Conservation (phyloP, 2,329 filamentous ascomycete genomes). For the Fusarium transvaalense region DNA sequence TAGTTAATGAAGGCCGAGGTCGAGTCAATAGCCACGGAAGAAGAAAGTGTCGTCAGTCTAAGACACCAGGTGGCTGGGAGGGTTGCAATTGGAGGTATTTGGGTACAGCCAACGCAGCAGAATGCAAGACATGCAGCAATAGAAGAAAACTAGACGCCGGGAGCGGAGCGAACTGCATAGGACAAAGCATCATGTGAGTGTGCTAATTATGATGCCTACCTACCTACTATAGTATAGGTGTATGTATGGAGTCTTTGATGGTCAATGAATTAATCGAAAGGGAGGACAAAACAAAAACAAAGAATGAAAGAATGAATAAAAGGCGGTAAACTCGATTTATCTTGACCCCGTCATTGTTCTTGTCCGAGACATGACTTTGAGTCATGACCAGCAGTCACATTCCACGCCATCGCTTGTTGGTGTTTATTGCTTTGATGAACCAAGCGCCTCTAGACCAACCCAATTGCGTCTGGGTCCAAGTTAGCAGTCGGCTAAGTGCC, state of each 20-base stretch:
- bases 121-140: slow-evolving; percentile 42
- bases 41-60: slow-evolving; percentile 39
- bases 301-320: slow-evolving; percentile 4
- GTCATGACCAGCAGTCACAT: slow-evolving; percentile 48
- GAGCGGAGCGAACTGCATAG: slow-evolving; percentile 39
- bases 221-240: background rate
- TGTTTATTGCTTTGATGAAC: slow-evolving; percentile 39
- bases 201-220: background rate
- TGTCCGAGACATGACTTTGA: slow-evolving; percentile 37
- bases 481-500: background rate
- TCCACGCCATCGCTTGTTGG: slow-evolving; percentile 39
- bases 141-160: slow-evolving; percentile 38
- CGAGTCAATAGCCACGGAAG: slow-evolving; percentile 15
- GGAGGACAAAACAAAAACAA: slow-evolving; percentile 4
- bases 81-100: slow-evolving; percentile 19
- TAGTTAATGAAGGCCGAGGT: slow-evolving; percentile 5
- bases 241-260: background rate
- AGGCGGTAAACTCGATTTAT: slow-evolving; percentile 22
- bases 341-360: slow-evolving; percentile 38
- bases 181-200: slow-evolving; percentile 46
- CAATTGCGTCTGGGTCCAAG: slow-evolving; percentile 41
- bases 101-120: slow-evolving; percentile 41
- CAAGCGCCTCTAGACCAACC: slow-evolving; percentile 34
- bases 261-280: slow-evolving; percentile 2
- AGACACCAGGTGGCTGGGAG: slow-evolving; percentile 46